Base-by-base conservation (phyloP, 208 protist species). In the Leishmania gerbilli region DNA sequence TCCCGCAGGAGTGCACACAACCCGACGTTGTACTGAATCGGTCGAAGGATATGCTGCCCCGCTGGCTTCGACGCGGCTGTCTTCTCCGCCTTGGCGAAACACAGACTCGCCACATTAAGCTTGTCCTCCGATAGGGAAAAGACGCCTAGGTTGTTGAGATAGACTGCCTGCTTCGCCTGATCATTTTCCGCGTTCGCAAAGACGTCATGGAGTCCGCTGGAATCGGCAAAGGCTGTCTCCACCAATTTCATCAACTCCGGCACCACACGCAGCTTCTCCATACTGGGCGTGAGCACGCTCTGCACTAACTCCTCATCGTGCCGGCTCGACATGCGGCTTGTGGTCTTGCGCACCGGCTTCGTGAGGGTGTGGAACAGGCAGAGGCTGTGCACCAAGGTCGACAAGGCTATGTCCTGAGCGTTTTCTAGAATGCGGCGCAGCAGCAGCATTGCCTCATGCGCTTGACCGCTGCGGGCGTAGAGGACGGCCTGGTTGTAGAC, bases 111-210 rank as follows among this genome's bases (percentile, higher is more conserved):
- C 67, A 96, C 91, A 49, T 92, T 91, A 56, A 89, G 76, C 80
- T 96, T 96, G 31, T 92, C 89, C 79, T 96, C 92, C 47, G 79
- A 82, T 81, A 98, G 86, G 37, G 90, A 91, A 19, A 96, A 83
- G 31, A 95, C 90, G 40, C 95, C 95, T 84, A 98, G 82, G 87
- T 98, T 96, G 78, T 98, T 98, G 71, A 97, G 90, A 85, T 96
- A 93, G 31, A 94, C 85, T 24, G 89, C 88, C 84, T 90, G 83
- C 76, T 96, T 91, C 47, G 64, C 76, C 11, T 77, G 53, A 60
- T 84, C 84, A 42, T 82, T 82, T 67, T 90, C 88, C 19, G 83
- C 68, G 58, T 75, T 79, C 71, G 90, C 89, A 55, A 95, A 92
- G 55, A 87, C 77, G 77, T 96, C 93, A 45, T 95, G 93, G 75